Percentiles rank a stretch among this genome's conserved stretches.
phyloP scores from a whole-genome alignment of 2,329 filamentous ascomycete genomes.

The Byssoonygena ceratinophila region DNA sequence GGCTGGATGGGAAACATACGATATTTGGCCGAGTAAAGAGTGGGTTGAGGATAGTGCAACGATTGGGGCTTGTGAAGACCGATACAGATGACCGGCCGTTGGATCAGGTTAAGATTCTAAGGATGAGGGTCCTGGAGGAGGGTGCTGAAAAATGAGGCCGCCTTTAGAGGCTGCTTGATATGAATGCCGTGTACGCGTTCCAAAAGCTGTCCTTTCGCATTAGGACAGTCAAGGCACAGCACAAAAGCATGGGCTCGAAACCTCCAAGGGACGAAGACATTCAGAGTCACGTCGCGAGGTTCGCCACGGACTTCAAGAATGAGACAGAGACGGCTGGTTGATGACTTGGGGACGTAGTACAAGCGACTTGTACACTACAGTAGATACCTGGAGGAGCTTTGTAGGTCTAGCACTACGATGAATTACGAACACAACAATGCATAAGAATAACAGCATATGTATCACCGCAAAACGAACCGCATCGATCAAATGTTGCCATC shows the following conservation, averaged over 20 bases:
- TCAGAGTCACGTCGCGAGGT: too few relatives aligned
- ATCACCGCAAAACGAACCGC: constrained; percentile 72
- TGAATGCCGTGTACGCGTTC: constrained; percentile 10
- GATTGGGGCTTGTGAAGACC: constrained; percentile 81
- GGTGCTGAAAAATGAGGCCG: constrained; percentile 38
- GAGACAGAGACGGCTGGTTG: too few relatives aligned
- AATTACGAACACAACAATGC: neutral
- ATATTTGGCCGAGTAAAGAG: constrained; percentile 86
- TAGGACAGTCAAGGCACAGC: too few relatives aligned
- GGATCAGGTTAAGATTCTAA: constrained; percentile 71
- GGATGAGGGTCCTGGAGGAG: constrained; percentile 60
- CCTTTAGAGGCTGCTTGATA: neutral
- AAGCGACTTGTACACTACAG: neutral
- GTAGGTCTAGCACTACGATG: neutral
- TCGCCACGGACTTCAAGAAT: too few relatives aligned
- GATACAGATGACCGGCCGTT: constrained; percentile 67
- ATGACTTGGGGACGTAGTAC: too few relatives aligned
- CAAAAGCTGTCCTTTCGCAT: too few relatives aligned
- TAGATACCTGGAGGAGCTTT: neutral
- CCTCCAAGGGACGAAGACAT: too few relatives aligned
- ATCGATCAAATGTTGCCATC: constrained; percentile 60
- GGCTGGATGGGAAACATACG: constrained; percentile 94
- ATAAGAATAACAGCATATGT: constrained; percentile 49
- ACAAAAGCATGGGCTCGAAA: too few relatives aligned
- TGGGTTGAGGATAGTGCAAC: constrained; percentile 72